Evolutionary conservation across 192 early-diverging fungal genomes (phyloP).

Genomic region (Gryganskiella cystojenkinii): DNA sequence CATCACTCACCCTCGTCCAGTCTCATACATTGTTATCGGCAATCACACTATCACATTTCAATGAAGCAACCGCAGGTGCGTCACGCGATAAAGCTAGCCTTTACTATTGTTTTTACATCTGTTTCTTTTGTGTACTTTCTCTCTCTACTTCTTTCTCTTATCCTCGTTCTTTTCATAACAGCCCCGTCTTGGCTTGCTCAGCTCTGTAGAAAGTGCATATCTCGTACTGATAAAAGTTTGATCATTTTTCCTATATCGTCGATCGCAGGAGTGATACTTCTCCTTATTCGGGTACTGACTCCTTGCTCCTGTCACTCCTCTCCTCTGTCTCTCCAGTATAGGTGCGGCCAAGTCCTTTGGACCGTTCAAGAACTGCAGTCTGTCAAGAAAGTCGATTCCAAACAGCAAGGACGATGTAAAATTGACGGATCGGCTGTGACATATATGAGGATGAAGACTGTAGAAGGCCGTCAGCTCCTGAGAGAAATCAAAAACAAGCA

Average conservation of each 20-base stretch:
- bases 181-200: too few species aligned
- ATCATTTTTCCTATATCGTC: too few species aligned
- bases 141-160: neutral
- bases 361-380: constrained; percentile 11
- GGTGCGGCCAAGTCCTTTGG: constrained; percentile 14
- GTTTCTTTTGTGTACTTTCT: neutral
- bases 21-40: too few species aligned
- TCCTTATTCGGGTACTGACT: too few species aligned
- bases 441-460: constrained; percentile 19
- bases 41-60: too few species aligned
- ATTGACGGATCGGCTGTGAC: constrained; percentile 29
- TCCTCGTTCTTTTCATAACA: neutral
- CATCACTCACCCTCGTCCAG: too few species aligned
- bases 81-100: too few species aligned
- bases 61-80: too few species aligned
- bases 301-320: too few species aligned
- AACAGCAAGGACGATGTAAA: constrained; percentile 8
- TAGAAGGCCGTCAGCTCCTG: constrained; percentile 7
- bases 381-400: constrained; percentile 20
- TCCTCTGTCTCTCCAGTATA: constrained; percentile 17
- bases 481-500: constrained; percentile 22
- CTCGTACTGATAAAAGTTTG: too few species aligned
- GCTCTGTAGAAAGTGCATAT: too few species aligned
- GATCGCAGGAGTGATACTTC: too few species aligned
- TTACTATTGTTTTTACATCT: neutral